phyloP scores from a whole-genome alignment of 345 rosid genomes.

The Euclidium syriacum region DNA sequence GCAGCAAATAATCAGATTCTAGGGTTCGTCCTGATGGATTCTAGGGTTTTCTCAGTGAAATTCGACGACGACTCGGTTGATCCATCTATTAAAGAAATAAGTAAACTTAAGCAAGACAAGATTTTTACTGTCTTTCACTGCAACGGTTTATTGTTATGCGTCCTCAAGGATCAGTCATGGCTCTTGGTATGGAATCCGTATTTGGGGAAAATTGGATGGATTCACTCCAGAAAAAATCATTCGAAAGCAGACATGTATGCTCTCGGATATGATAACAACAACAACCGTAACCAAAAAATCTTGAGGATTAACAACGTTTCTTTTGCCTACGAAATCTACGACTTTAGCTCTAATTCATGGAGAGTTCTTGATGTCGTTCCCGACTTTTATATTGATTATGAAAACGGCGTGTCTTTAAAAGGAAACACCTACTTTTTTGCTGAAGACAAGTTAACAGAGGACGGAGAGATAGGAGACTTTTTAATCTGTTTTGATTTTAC shows the following conservation, averaged over 20 bases:
- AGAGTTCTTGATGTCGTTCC: neutral
- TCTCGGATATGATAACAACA: neutral
- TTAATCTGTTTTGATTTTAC: constrained; percentile 2
- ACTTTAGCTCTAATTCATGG: neutral
- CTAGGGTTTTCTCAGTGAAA: too few species aligned
- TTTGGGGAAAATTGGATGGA: neutral
- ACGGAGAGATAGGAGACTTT: too few species aligned
- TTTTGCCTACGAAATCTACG: neutral
- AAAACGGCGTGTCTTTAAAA: neutral
- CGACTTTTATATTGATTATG: neutral
- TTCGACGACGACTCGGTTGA: too few species aligned
- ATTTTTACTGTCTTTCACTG: neutral
- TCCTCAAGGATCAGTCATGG: neutral
- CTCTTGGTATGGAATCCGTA: neutral
- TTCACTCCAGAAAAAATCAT: neutral
- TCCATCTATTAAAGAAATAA: too few species aligned
- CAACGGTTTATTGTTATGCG: neutral
- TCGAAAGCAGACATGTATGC: neutral
- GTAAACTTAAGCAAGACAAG: too few species aligned
- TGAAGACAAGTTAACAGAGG: too few species aligned
- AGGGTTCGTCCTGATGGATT: too few species aligned
- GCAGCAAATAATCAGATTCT: too few species aligned
- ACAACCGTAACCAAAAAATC: neutral
- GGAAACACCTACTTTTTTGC: neutral
- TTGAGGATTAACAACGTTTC: neutral